Evolutionary conservation across 2,329 filamentous ascomycete species (phyloP).

Genomic region (Lecanicillium sp.): DNA sequence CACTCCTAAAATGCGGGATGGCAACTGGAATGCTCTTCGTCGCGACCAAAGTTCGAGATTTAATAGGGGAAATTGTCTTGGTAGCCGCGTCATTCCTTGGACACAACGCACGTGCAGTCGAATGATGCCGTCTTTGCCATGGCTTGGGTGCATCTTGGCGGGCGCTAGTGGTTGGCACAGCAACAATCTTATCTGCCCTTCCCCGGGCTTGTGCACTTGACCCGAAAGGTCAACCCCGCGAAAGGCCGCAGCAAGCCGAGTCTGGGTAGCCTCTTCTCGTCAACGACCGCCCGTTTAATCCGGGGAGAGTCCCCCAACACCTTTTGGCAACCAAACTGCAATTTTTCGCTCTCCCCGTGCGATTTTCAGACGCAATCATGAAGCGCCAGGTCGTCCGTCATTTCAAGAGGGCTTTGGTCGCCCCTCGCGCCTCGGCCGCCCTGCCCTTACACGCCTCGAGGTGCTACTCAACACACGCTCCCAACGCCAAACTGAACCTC

Average conservation of each 20-base stretch:
- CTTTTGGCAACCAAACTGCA: no score
- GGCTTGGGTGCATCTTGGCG: slow-evolving; percentile 11
- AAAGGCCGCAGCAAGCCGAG: slow-evolving; percentile 31
- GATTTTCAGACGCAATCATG: slow-evolving; percentile 17
- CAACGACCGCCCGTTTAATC: slow-evolving; percentile 10
- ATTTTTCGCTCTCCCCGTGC: slow-evolving; percentile 3
- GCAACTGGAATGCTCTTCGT: slow-evolving; percentile 16
- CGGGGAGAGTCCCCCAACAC: not conserved
- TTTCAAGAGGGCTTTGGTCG: slow-evolving; percentile 19
- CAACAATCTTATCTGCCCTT: slow-evolving; percentile 29
- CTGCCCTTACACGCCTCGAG: slow-evolving; percentile 11
- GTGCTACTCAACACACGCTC: slow-evolving; percentile 48
- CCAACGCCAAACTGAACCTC: slow-evolving; percentile 65
- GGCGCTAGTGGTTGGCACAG: slow-evolving; percentile 26
- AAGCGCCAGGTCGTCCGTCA: slow-evolving; percentile 24
- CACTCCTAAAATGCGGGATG: slow-evolving; percentile 4
- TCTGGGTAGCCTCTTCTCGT: slow-evolving; percentile 3
- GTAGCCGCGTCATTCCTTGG: slow-evolving; percentile 6
- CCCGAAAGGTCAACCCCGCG: slow-evolving; percentile 19
- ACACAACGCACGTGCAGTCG: slow-evolving; percentile 5
- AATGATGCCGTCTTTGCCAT: slow-evolving; percentile 12
- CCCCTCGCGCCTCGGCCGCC: slow-evolving; percentile 5
- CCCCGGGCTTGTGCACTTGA: slow-evolving; percentile 2
- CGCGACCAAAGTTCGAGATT: slow-evolving; percentile 1
- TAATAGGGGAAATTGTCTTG: slow-evolving; percentile 5